A percentile compares a stretch with the other conserved stretches of the same genome.
phyloP scores from a whole-genome alignment of 2,329 filamentous ascomycete genomes.

The Pseudogymnoascus sp. region DNA sequence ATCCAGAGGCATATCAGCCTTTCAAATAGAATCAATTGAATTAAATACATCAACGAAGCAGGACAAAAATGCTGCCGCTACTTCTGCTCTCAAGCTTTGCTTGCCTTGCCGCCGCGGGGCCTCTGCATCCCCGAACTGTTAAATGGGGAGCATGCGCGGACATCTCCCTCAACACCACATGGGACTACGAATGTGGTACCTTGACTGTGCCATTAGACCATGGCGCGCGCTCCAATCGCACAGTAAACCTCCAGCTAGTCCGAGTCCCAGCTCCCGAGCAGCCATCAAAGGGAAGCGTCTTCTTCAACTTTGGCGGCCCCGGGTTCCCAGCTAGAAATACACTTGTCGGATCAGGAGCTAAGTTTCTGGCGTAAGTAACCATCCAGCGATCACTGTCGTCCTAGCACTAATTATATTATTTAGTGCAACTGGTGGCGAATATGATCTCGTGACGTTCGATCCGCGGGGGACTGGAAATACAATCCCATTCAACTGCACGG shows the following conservation, averaged over 20 bases:
- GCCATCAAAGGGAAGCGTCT: not conserved
- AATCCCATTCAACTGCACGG: constrained; percentile 9
- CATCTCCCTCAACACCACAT: not conserved
- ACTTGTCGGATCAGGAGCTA: not conserved
- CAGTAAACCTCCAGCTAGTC: not conserved
- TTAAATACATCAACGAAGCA: not conserved
- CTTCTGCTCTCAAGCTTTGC: not conserved
- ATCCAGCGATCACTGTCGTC: not conserved
- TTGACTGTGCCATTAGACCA: not conserved
- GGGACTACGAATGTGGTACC: not conserved
- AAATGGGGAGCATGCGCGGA: not conserved
- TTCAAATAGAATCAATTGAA: not conserved
- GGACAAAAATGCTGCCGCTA: not conserved
- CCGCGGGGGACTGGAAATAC: constrained; percentile 15
- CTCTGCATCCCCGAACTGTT: not conserved
- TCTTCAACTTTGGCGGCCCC: not conserved
- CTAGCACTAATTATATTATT: not conserved
- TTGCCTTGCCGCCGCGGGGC: not conserved
- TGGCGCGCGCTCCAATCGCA: not conserved
- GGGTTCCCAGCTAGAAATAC: not conserved
- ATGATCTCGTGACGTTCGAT: constrained; percentile 19
- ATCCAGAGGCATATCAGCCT: not conserved
- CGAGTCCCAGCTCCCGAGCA: not conserved
- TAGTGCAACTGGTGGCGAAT: constrained; percentile 15
- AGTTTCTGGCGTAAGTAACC: not conserved